Evolutionary conservation across 768 basidiomycete genomes (phyloP).

Genomic region (Suillus ampliporus): DNA sequence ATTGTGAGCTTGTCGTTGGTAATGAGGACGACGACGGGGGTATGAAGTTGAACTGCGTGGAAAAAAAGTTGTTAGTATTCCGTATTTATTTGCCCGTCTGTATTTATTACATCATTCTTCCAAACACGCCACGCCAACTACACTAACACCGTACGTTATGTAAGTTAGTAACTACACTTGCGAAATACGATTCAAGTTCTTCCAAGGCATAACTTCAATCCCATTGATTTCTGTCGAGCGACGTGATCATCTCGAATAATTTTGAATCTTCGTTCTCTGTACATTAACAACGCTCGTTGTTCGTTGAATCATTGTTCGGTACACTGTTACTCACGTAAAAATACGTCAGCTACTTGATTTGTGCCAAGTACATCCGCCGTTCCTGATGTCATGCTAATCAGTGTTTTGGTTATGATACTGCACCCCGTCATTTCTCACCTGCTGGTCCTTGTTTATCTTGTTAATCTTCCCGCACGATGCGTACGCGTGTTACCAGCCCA

Average conservation of each 20-base stretch:
- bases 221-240: not conserved
- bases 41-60: slow-evolving; percentile 32
- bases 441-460: not conserved
- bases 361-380: slow-evolving; percentile 1
- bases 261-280: not conserved
- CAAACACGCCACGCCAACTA: slow-evolving; percentile 12
- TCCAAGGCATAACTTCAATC: not conserved
- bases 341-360: slow-evolving; percentile 12
- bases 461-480: slow-evolving; percentile 30
- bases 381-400: slow-evolving; percentile 7
- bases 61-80: slow-evolving; percentile 21
- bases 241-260: not conserved
- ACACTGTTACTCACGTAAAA: slow-evolving; percentile 9
- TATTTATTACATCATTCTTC: slow-evolving; percentile 17
- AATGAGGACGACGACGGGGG: slow-evolving; percentile 24
- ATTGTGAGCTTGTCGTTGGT: slow-evolving; percentile 41
- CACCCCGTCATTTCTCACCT: not conserved
- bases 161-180: no score
- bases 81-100: slow-evolving; percentile 39
- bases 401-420: slow-evolving; percentile 4
- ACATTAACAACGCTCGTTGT: no score
- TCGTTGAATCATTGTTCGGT: not conserved
- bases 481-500: slow-evolving; percentile 54
- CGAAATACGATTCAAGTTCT: slow-evolving; percentile 12
- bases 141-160: no score